phyloP scores from a whole-genome alignment of 2,329 filamentous ascomycete species.

The Diplodia scrobiculata region DNA sequence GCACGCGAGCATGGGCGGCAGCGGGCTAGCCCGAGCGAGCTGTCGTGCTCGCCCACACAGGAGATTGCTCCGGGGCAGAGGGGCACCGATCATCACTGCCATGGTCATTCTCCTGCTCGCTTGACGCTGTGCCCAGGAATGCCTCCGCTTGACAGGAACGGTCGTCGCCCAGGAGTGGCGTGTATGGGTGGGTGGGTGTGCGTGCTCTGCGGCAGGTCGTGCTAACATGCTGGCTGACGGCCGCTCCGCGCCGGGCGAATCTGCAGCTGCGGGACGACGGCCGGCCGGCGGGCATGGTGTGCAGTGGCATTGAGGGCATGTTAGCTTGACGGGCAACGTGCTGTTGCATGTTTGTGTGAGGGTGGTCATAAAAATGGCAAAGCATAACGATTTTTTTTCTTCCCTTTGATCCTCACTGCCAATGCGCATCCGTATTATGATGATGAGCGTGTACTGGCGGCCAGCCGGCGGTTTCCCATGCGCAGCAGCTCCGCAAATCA shows the following conservation, averaged over 20 bases:
- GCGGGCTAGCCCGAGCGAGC: slow-evolving; percentile 20
- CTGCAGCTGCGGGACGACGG: slow-evolving; percentile 24
- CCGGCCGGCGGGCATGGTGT: slow-evolving; percentile 10
- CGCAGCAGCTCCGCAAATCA: slow-evolving; percentile 17
- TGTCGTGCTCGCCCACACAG: slow-evolving; percentile 27
- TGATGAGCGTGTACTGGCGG: neutral
- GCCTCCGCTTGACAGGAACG: neutral
- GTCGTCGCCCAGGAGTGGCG: neutral
- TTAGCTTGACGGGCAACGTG: neutral
- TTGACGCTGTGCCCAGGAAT: neutral
- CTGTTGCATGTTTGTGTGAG: neutral
- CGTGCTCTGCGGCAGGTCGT: neutral
- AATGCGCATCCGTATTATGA: neutral
- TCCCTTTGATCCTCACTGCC: neutral
- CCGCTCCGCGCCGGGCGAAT: slow-evolving; percentile 25
- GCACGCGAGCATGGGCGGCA: slow-evolving; percentile 10
- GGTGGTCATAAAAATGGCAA: neutral
- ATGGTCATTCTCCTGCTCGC: neutral
- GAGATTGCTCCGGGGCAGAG: slow-evolving; percentile 23
- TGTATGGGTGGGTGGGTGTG: neutral
- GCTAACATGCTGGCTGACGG: slow-evolving; percentile 10
- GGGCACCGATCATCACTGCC: slow-evolving; percentile 1
- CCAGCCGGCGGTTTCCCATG: neutral
- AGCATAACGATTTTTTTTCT: neutral
- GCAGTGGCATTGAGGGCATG: neutral